Conservation (phyloP, 2,329 filamentous ascomycete species). For the Xylariaceae sp. region DNA sequence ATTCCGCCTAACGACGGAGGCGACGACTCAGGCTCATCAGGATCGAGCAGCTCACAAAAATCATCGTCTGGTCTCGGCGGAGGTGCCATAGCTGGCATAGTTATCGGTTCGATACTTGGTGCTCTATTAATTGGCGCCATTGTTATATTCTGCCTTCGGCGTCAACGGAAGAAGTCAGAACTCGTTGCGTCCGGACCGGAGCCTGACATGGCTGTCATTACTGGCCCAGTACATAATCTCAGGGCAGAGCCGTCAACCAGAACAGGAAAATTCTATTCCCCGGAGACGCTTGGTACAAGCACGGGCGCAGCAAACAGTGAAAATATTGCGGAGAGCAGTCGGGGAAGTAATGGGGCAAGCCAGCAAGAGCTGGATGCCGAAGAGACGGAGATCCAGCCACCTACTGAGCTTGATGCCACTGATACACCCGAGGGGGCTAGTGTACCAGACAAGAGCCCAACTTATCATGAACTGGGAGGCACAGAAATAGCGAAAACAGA, state of each 20-base stretch:
- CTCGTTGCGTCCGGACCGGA: constrained; percentile 20
- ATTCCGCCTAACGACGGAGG: constrained; percentile 20
- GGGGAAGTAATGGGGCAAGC: constrained; percentile 9
- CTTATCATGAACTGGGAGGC: constrained; percentile 28
- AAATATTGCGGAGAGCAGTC: not conserved
- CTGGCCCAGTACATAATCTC: constrained; percentile 31
- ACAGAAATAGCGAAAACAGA: constrained; percentile 15
- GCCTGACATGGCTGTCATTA: constrained; percentile 27
- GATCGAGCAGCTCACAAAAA: not conserved
- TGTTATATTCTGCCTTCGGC: constrained; percentile 16
- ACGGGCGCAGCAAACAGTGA: constrained; percentile 8
- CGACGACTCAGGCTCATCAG: not conserved
- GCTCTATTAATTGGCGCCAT: constrained; percentile 10
- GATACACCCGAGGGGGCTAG: not conserved
- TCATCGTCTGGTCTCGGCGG: constrained; percentile 13
- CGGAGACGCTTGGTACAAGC: constrained; percentile 21
- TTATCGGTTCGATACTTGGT: constrained; percentile 18
- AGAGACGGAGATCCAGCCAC: constrained; percentile 1
- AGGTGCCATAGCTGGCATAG: constrained; percentile 26
- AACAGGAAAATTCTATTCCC: constrained; percentile 20
- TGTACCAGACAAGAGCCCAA: constrained; percentile 8
- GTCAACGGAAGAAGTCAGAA: constrained; percentile 20
- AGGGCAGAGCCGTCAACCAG: constrained; percentile 7
- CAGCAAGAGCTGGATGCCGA: constrained; percentile 11
- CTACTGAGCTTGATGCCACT: not conserved